Base-by-base conservation (phyloP, 75 land plant genomes). In the Larix kaempferi region DNA sequence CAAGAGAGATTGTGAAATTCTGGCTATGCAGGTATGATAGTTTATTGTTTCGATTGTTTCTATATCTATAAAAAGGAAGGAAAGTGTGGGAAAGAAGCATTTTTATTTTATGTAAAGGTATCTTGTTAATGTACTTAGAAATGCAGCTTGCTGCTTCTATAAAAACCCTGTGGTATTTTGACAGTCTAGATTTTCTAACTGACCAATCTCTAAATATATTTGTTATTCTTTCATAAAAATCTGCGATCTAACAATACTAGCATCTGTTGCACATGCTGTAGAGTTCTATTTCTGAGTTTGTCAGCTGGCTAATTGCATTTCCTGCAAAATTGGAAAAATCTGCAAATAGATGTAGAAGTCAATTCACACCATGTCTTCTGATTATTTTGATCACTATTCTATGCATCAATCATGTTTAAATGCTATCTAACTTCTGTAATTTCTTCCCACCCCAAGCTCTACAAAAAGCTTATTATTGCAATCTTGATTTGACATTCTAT, bases 1-100 rank as follows among this genome's bases (percentile, higher is more conserved):
- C 87, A 98, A 98, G 82, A 90, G 98, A 61, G 98, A 98, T 25
- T 98, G 99, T 83, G 99, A 98, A 84, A 80, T 81, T 86, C 88
- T 93, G 76, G 99, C 99, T 10, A 89, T 88, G 91, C 98, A 98
- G 99, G 99, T 98, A 79, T 5, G 7, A 19, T 60, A 44, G 35
- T 26, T 23, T 60, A 49, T 49, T 49, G 54, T 49, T 41, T 41
- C 25, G 23, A 65, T 65, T 65, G 35, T 56, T 78, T 63, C 52
- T 62, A 39, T 78, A 11, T 22, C 71, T 23, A 72, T 63, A 22
- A 63, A 63, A 75, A 56, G 6, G n/a, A 59, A 23, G 27, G 16
- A 27, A 17, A 25, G 63, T 27, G 49, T 69, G 52, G 73, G 41
- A 12, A 69, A 39, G 25, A 35, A 69, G 41, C 73, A 22, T 25